phyloP scores from a whole-genome alignment of 148 eudicot species.

The Salicornia ramosissima region DNA sequence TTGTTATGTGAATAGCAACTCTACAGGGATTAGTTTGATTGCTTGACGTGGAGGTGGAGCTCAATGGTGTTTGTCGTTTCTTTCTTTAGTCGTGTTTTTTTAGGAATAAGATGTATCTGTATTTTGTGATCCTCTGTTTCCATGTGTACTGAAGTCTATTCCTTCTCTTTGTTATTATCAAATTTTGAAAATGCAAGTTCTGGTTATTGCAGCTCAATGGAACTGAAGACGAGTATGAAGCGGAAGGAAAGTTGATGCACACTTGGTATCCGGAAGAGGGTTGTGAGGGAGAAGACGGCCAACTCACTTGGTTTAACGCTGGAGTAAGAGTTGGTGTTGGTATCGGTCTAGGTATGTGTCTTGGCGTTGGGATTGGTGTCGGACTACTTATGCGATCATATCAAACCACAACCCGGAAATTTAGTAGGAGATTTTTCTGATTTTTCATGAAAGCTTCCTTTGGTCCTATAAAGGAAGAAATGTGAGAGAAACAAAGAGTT shows the following conservation, averaged over 20 bases:
- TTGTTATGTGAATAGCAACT: not conserved
- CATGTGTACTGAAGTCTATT: not conserved
- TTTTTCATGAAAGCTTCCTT: not conserved
- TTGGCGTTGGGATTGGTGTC: slow-evolving; percentile 56
- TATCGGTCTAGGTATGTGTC: slow-evolving; percentile 56
- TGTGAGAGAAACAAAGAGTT: not conserved
- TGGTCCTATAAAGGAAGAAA: not conserved
- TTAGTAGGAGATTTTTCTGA: slow-evolving; percentile 42
- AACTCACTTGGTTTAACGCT: slow-evolving; percentile 55
- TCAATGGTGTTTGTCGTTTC: not conserved
- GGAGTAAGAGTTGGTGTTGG: slow-evolving; percentile 63
- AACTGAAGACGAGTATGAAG: slow-evolving; percentile 35
- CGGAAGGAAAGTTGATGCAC: slow-evolving; percentile 32
- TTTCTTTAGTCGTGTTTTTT: not conserved
- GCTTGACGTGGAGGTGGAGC: not conserved
- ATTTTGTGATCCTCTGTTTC: no score
- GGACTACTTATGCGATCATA: slow-evolving; percentile 55
- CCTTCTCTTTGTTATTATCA: not conserved
- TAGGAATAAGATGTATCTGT: no score
- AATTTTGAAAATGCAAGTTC: not conserved
- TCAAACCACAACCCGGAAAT: slow-evolving; percentile 46
- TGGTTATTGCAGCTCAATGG: slow-evolving; percentile 30
- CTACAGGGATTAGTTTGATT: not conserved
- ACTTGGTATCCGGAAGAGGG: slow-evolving; percentile 34
- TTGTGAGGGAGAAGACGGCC: slow-evolving; percentile 44